phyloP scores from a whole-genome alignment of 164 flowering plant genomes.

The Paratinospora sagittata region DNA sequence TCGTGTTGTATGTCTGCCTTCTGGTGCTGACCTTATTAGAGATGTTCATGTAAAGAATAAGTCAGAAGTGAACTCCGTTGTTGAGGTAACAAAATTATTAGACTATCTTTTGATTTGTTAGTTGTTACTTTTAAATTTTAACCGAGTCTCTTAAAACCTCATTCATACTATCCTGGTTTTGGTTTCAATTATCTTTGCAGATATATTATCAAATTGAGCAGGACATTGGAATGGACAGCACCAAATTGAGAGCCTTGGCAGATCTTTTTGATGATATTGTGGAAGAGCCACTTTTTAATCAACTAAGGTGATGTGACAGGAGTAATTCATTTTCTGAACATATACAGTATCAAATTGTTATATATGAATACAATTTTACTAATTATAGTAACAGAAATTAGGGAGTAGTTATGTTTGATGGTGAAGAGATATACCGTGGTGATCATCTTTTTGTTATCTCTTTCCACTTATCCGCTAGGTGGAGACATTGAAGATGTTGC shows the following conservation, averaged over 20 bases:
- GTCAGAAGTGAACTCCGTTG: constrained; percentile 77
- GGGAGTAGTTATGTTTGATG: neutral
- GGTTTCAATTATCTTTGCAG: constrained; percentile 40
- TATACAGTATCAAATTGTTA: neutral
- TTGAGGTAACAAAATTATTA: constrained; percentile 54
- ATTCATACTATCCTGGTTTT: neutral
- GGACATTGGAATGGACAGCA: constrained; percentile 43
- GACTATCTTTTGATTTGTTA: neutral
- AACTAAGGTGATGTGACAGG: constrained; percentile 57
- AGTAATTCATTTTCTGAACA: neutral
- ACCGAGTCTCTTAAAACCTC: neutral
- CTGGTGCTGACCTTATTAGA: constrained; percentile 64
- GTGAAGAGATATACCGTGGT: no score
- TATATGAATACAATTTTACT: neutral
- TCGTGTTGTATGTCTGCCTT: constrained; percentile 54
- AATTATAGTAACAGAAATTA: neutral
- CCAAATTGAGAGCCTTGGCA: constrained; percentile 54
- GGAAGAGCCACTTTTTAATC: constrained; percentile 85
- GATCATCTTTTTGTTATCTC: no score
- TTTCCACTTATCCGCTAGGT: neutral
- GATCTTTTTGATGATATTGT: constrained; percentile 93
- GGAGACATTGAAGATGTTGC: neutral
- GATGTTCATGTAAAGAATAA: constrained; percentile 78
- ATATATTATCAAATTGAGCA: constrained; percentile 93
- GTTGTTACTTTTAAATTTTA: neutral